These are phyloP conservation scores for Sphagnum tenellum DNA, from an alignment of 225 moss, liverwort and hornwort genomes.

Conservation along the genomic window DNA sequence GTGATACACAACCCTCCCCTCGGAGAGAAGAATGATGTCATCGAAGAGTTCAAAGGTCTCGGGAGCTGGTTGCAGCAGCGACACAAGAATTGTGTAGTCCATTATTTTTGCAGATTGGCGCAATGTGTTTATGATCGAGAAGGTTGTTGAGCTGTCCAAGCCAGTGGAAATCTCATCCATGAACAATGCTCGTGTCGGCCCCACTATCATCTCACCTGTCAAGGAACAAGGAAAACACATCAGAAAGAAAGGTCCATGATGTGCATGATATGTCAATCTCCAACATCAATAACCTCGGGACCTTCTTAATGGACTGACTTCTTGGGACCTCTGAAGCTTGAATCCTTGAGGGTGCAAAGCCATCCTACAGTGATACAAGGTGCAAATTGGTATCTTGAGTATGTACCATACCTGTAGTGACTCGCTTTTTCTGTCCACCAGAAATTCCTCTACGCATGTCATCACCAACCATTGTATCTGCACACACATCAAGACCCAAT, in stretches of 20 bases:
- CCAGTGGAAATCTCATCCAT: conserved; percentile 74
- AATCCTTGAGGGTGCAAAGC: not conserved
- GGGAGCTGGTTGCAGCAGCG: conserved; percentile 59
- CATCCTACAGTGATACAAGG: not conserved
- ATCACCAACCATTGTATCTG: conserved; percentile 69
- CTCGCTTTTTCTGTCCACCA: conserved; percentile 81
- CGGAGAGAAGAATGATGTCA: conserved; percentile 54
- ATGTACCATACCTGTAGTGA: conserved; percentile 51
- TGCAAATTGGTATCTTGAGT: not conserved
- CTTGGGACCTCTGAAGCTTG: too few relatives aligned
- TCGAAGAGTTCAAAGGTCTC: conserved; percentile 58
- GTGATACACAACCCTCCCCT: conserved; percentile 55
- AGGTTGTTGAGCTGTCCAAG: conserved; percentile 60
- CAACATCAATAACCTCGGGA: not conserved
- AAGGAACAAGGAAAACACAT: not conserved
- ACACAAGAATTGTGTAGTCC: conserved; percentile 43
- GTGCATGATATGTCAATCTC: not conserved
- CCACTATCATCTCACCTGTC: conserved; percentile 69
- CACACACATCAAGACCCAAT: conserved; percentile 72
- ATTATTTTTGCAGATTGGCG: conserved; percentile 36
- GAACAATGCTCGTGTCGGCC: conserved; percentile 55
- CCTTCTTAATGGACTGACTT: not conserved
- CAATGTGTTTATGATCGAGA: conserved; percentile 34
- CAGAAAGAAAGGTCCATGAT: not conserved
- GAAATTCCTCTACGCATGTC: conserved; percentile 80